Evolutionary conservation across 768 basidiomycete species (phyloP), one percentile per base, ranked within the genome.

Genomic region (Suillus brevipes): DNA sequence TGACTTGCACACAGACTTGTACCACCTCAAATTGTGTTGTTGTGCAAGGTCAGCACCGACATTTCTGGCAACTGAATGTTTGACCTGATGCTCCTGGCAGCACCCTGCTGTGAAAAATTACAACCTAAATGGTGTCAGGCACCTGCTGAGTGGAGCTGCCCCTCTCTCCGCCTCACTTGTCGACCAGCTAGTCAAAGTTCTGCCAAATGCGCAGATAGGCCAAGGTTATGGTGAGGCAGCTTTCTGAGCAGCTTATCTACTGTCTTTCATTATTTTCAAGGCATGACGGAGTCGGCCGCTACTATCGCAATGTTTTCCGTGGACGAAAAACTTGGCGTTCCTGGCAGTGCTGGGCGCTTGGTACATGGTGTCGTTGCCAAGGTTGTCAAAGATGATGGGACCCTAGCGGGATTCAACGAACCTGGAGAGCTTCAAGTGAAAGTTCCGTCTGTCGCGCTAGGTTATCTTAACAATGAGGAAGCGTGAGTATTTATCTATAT

Each of bases 261-360:
- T 42, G 4, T 47, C 12, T 23, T 38, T 31, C 25, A 42, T 28
- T 55, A 18, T 56, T 34, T 25, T 31, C 4, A 58, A 90, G 89
- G 89, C 6, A 83, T 89, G 84, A 91, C 90, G 0, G 90, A 91
- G 71, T 81, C 85, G 0, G 81, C 81, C 63, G 86, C 87, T 0
- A 80, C 83, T 9, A 79, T 83, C 8, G 73, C 80, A 16, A 82
- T 86, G 77, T 84, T 82, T 73, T 75, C 84, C 18, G 76, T 83
- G 7, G 78, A 80, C 4, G 70, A 76, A 38, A 84, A 82, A 64
- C 73, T 84, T 25, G 87, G 86, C 7, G 75, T 80, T 3, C 81
- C 83, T 4, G 89, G 89, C 31, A 81, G 87, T 59, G 77, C 78
- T 3, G 84, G 81, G 28, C 69, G 68, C n/a, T 68, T 83, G 9